phyloP scores from a whole-genome alignment of 2,329 filamentous ascomycete species.

The Dactylonectria macrodidyma region DNA sequence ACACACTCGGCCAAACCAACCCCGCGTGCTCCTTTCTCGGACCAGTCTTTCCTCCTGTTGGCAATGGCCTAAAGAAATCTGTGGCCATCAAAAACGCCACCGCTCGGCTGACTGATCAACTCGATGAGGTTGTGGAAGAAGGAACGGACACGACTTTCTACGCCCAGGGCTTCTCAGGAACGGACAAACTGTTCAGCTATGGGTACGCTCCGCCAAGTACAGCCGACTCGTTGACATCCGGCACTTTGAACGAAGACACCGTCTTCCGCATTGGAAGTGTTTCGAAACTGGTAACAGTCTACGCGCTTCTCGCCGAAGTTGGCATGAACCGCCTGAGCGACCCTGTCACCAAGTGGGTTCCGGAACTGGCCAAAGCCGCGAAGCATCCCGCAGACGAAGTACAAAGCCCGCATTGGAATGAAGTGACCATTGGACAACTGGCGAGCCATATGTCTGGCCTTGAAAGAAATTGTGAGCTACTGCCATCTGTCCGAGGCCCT shows the following conservation, averaged over 20 bases:
- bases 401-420: constrained; percentile 30
- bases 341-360: constrained; percentile 43
- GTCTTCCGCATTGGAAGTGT: constrained; percentile 46
- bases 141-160: constrained; percentile 14
- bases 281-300: constrained; percentile 44
- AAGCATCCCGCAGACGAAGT: constrained; percentile 2
- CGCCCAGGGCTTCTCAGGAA: constrained; percentile 9
- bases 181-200: constrained; percentile 11
- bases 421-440: constrained; percentile 43
- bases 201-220: constrained; percentile 9
- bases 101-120: neutral
- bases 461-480: constrained; percentile 5
- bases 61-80: neutral
- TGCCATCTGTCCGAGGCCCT: neutral
- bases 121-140: neutral
- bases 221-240: constrained; percentile 1
- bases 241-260: constrained; percentile 34
- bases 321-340: constrained; percentile 36
- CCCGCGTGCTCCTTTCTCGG: constrained; percentile 17
- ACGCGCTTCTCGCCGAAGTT: constrained; percentile 36
- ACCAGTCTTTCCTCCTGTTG: constrained; percentile 11
- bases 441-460: constrained; percentile 22
- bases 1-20: neutral
- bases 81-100: neutral
- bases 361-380: constrained; percentile 37